Evolutionary conservation across 306 rosid genomes (phyloP), one percentile per base, ranked within the genome.

Genomic region (Ormosia emarginata): DNA sequence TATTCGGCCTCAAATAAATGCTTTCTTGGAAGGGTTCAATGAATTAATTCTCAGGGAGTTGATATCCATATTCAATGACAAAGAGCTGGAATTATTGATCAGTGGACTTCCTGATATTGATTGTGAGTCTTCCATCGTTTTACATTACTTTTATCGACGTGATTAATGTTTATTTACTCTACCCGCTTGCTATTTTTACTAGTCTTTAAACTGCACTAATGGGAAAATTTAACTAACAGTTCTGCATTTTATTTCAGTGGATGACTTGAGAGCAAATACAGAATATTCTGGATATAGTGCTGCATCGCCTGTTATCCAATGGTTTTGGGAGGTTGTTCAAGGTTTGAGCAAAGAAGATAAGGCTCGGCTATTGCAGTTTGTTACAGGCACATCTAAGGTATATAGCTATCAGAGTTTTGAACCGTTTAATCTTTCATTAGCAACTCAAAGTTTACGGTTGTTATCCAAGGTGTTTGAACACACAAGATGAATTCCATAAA

Each of bases 71-170:
- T 96, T 96, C 83, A 85, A 96, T 79, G 99, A 96, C 85, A 96
- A 91, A 86, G 99, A 96, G 84, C 88, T 96, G 77, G 99, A 96
- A 75, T 89, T 96, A 68, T 83, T 96, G 92, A 91, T 96, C 74
- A 94, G 98, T 79, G 99, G 99, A 74, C 99, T 96, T 87, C 99
- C 99, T 30, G 99, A 96, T 87, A 94, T 96, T 46, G 99, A 96
- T 86, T 69, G 99, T 96, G 73, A 91, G 98, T 80, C 36, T n/a
- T 18, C 14, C 69, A n/a, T 74, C 24, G 32, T 14, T 50, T 61
- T 67, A 39, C 58, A 24, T 62, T 53, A 10, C 62, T 47, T 79
- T n/a, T 37, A 10, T n/a, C 47, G 70, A 71, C 9, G 50, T 52
- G 50, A 12, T 53, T 49, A 39, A 32, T 32, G 13, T 72, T 37